Evolutionary conservation across 306 rosid genomes (phyloP).

Genomic region (Malus orientalis): DNA sequence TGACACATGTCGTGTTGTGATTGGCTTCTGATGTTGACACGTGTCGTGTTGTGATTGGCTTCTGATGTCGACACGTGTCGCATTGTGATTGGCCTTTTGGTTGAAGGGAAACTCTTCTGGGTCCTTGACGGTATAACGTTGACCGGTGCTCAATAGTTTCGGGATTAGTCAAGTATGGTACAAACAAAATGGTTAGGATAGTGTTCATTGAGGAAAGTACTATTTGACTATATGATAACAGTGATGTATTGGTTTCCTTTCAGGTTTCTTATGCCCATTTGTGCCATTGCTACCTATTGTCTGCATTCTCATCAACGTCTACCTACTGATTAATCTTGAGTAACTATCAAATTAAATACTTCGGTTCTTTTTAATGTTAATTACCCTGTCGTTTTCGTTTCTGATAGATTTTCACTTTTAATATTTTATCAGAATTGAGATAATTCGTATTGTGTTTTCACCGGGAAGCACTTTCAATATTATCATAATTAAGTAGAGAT

Average conservation of each 20-base stretch:
- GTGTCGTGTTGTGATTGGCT: too few relatives aligned
- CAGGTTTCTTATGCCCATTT: constrained; percentile 86
- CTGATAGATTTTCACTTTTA: neutral
- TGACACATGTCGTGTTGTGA: too few relatives aligned
- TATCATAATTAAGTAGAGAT: neutral
- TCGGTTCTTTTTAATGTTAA: neutral
- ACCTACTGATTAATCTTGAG: constrained; percentile 79
- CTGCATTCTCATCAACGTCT: constrained; percentile 68
- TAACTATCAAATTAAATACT: constrained; percentile 15
- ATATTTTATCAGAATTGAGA: neutral
- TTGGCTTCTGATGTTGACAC: too few relatives aligned
- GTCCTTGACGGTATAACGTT: too few relatives aligned
- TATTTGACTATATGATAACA: neutral
- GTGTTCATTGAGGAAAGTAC: neutral
- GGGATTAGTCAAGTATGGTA: too few relatives aligned
- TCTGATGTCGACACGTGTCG: too few relatives aligned
- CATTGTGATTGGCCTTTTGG: too few relatives aligned
- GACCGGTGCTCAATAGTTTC: too few relatives aligned
- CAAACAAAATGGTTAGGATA: neutral
- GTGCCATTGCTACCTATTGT: constrained; percentile 78
- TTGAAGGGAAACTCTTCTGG: too few relatives aligned
- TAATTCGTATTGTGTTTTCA: neutral
- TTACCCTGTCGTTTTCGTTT: neutral
- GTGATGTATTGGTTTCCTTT: constrained; percentile 4
- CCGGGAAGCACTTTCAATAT: neutral